Percentiles rank a stretch among this genome's conserved stretches.
Conservation (phyloP, 805 yeast species). For the Vanderwaltozyma polyspora region DNA sequence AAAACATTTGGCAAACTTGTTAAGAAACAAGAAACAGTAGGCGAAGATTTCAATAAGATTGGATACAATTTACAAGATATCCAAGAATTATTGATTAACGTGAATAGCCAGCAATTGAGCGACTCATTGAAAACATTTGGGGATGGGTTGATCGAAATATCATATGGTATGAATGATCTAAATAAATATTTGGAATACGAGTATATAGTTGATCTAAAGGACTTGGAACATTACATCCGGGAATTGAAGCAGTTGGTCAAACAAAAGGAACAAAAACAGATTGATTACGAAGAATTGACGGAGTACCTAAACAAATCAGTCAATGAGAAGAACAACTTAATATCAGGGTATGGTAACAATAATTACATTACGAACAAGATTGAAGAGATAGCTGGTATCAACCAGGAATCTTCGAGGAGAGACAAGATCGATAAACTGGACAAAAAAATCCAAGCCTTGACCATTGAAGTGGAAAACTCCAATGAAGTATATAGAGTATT, state of each 20-base stretch:
- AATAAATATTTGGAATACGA: constrained; percentile 58
- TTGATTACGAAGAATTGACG: constrained; percentile 77
- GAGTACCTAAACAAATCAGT: constrained; percentile 68
- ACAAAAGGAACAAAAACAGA: constrained; percentile 79
- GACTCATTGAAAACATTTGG: constrained; percentile 35
- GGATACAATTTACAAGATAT: constrained; percentile 58
- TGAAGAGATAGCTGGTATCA: constrained; percentile 53
- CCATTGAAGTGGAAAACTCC: constrained; percentile 41
- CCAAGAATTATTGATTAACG: constrained; percentile 41
- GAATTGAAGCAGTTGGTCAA: constrained; percentile 61
- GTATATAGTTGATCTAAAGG: constrained; percentile 72
- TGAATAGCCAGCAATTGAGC: constrained; percentile 8
- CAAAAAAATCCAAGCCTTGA: constrained; percentile 36
- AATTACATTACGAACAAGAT: constrained; percentile 45
- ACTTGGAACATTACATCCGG: constrained; percentile 69
- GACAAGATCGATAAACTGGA: constrained; percentile 43
- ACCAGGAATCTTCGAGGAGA: constrained; percentile 43
- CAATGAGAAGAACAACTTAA: constrained; percentile 46
- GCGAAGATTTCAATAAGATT: constrained; percentile 62
- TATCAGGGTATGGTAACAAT: constrained; percentile 37
- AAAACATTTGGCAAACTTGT: constrained; percentile 63
- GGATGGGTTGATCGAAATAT: constrained; percentile 35
- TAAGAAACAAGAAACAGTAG: constrained; percentile 60
- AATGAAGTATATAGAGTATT: constrained; percentile 40
- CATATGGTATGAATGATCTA: constrained; percentile 33